These are phyloP conservation scores for Xylariaceae sp. DNA, from an alignment of 2,329 filamentous ascomycete species.

Conservation along the genomic window DNA sequence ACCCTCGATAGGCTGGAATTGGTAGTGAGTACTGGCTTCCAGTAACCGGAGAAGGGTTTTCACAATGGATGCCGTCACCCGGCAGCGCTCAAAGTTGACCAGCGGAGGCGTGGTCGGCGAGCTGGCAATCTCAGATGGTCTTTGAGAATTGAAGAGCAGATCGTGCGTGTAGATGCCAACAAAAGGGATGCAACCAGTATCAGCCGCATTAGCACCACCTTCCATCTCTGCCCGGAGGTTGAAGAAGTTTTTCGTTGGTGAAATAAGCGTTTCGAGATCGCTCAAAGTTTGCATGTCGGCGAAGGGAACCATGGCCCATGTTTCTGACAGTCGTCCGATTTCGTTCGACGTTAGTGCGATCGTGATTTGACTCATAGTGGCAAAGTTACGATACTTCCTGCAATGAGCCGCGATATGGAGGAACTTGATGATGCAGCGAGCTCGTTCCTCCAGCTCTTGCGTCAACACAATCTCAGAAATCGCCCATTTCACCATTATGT, in stretches of 20 bases:
- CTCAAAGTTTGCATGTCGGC: slow-evolving; percentile 60
- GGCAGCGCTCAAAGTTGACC: slow-evolving; percentile 78
- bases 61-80: slow-evolving; percentile 68
- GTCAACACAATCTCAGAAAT: slow-evolving; percentile 75
- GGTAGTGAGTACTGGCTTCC: slow-evolving; percentile 70
- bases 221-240: slow-evolving; percentile 78
- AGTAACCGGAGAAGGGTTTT: slow-evolving; percentile 75
- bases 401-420: slow-evolving; percentile 77
- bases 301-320: slow-evolving; percentile 65
- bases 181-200: slow-evolving; percentile 75
- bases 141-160: slow-evolving; percentile 73
- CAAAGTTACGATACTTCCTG: slow-evolving; percentile 72
- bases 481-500: slow-evolving; percentile 83
- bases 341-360: slow-evolving; percentile 72
- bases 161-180: slow-evolving; percentile 81
- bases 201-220: slow-evolving; percentile 46
- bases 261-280: slow-evolving; percentile 66
- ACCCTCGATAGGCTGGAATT: slow-evolving; percentile 68
- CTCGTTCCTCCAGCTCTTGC: slow-evolving; percentile 63
- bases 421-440: slow-evolving; percentile 70
- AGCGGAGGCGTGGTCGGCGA: slow-evolving; percentile 62
- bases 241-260: slow-evolving; percentile 72
- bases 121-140: slow-evolving; percentile 66
- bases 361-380: slow-evolving; percentile 74
- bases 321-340: slow-evolving; percentile 59